A percentile compares a stretch with the other conserved stretches of the same genome.
These are phyloP conservation scores for Yamadazyma insecticola DNA, from an alignment of 805 yeast species.

Conservation along the genomic window DNA sequence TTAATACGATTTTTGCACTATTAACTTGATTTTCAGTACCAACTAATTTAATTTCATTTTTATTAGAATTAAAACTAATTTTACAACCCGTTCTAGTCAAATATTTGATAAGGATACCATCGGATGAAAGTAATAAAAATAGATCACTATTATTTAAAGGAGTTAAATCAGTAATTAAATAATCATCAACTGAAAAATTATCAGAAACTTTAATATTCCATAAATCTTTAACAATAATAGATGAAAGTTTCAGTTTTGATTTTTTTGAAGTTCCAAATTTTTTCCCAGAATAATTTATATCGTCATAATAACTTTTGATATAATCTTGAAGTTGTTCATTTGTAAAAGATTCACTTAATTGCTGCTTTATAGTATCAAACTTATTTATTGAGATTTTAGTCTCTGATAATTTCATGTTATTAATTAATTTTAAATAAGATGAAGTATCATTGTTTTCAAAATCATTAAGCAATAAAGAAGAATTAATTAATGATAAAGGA, in stretches of 20 bases:
- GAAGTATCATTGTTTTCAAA: not conserved
- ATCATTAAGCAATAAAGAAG: not conserved
- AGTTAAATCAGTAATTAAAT: constrained; percentile 26
- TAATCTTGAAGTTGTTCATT: constrained; percentile 7
- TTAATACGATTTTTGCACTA: constrained; percentile 41
- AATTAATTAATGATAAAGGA: too few species aligned
- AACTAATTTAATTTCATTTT: constrained; percentile 26
- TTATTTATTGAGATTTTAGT: constrained; percentile 3
- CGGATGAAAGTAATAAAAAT: constrained; percentile 34
- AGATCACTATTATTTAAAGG: constrained; percentile 33
- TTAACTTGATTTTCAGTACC: constrained; percentile 39
- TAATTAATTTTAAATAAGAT: constrained; percentile 5
- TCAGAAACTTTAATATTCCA: constrained; percentile 12
- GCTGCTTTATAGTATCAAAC: constrained; percentile 1
- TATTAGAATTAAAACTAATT: constrained; percentile 26
- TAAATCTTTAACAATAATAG: constrained; percentile 7
- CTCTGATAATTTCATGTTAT: constrained; percentile 3
- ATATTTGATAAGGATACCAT: constrained; percentile 35
- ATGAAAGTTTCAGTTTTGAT: constrained; percentile 5
- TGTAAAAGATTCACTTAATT: constrained; percentile 7
- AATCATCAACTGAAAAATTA: constrained; percentile 21
- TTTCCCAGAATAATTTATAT: constrained; percentile 3
- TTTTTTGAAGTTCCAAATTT: constrained; percentile 2
- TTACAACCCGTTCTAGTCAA: constrained; percentile 39
- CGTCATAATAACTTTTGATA: constrained; percentile 4